Percentiles rank a stretch among this genome's conserved stretches.
Evolutionary conservation across 352 stramenopile species (phyloP).

Genomic region (Globisporangium spinosum): DNA sequence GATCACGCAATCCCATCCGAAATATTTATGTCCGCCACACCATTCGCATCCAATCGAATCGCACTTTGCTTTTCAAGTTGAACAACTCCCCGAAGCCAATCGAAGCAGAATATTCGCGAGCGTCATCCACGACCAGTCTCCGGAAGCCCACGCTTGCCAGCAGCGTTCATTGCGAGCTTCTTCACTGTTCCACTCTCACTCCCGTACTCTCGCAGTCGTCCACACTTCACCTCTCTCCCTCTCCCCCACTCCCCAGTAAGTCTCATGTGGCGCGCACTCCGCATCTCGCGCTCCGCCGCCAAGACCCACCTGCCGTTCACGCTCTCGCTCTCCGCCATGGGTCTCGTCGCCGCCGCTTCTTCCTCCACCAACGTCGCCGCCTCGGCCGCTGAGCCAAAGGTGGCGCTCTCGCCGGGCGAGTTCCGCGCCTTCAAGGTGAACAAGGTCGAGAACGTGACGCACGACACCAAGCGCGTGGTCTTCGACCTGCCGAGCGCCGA

Average conservation of each 20-base stretch:
- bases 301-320: conserved; percentile 5
- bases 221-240: not conserved
- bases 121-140: no score
- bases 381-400: conserved; percentile 25
- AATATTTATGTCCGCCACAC: no score
- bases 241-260: not conserved
- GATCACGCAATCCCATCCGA: no score
- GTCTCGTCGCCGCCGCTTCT: not conserved
- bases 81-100: no score
- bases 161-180: no score
- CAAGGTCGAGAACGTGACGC: conserved; percentile 56
- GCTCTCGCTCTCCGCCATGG: conserved; percentile 15
- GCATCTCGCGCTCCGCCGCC: conserved; percentile 2
- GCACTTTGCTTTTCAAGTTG: no score
- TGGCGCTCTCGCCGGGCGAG: conserved; percentile 51
- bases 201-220: not conserved
- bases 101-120: no score
- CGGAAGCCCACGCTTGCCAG: no score
- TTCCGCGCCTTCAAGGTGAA: conserved; percentile 64
- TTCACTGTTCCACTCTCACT: not conserved
- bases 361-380: not conserved
- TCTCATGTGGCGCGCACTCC: conserved; percentile 12
- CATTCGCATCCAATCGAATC: no score
- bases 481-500: conserved; percentile 61
- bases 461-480: conserved; percentile 69